Conservation (phyloP, 129 eudicot genomes). For the Deinandra increscens region DNA sequence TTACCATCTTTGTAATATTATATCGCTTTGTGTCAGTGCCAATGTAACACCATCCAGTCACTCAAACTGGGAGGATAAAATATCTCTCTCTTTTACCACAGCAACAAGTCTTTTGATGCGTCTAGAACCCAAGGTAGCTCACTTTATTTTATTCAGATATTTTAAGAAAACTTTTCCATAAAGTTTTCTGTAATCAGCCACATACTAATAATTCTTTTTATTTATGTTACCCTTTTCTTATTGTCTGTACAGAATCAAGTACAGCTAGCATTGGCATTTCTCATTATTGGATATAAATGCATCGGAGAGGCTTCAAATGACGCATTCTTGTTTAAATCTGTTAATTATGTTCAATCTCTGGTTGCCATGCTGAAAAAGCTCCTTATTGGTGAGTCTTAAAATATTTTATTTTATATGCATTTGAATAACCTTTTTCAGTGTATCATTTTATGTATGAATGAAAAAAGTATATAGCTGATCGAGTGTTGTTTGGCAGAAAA, state of each 20-base stretch:
- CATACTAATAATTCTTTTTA: not conserved
- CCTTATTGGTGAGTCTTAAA: slow-evolving; percentile 44
- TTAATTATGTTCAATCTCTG: slow-evolving; percentile 51
- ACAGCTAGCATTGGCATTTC: slow-evolving; percentile 56
- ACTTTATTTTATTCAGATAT: not conserved
- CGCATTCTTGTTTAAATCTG: slow-evolving; percentile 42
- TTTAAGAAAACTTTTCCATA: slow-evolving; percentile 1
- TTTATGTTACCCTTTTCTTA: not conserved
- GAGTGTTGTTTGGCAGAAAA: slow-evolving; percentile 50
- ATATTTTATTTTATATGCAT: not conserved
- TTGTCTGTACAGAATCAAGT: slow-evolving; percentile 61
- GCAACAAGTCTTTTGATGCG: slow-evolving; percentile 61
- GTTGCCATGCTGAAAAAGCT: slow-evolving; percentile 41
- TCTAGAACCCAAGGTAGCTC: slow-evolving; percentile 53
- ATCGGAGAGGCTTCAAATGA: slow-evolving; percentile 70
- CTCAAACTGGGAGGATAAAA: slow-evolving; percentile 50
- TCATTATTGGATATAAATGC: slow-evolving; percentile 64
- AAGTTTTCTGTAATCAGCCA: not conserved
- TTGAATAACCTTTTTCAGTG: not conserved
- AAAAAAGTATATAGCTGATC: slow-evolving; percentile 16
- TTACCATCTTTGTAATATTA: not conserved
- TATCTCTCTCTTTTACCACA: slow-evolving; percentile 46
- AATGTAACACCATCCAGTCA: slow-evolving; percentile 41
- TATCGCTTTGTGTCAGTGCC: slow-evolving; percentile 37
- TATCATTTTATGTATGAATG: slow-evolving; percentile 13